These are phyloP conservation scores for Geotrichum candidum DNA, from an alignment of 1,139 yeast species.

Conservation along the genomic window DNA sequence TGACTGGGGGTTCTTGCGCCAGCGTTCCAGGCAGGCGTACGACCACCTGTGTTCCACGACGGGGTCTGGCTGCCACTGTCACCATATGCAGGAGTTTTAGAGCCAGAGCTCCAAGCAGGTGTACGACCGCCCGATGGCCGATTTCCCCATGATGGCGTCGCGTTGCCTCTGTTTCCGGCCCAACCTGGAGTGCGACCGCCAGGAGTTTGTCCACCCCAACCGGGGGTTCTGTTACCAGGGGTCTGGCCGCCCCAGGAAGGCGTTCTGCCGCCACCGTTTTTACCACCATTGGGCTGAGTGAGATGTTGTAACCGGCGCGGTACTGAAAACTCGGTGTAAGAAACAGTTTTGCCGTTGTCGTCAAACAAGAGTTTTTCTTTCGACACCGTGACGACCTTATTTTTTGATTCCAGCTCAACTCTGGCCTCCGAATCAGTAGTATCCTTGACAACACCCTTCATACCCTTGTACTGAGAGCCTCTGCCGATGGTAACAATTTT, in stretches of 20 bases:
- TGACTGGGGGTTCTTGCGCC: slow-evolving; percentile 40
- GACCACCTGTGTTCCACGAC: slow-evolving; percentile 41
- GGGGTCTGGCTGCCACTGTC: slow-evolving; percentile 40
- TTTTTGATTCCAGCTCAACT: slow-evolving; percentile 87
- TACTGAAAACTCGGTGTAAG: slow-evolving; percentile 75
- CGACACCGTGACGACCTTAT: slow-evolving; percentile 78
- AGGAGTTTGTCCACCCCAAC: slow-evolving; percentile 39
- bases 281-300: slow-evolving; percentile 19
- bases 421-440: slow-evolving; percentile 89
- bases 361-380: slow-evolving; percentile 71
- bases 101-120: slow-evolving; percentile 42
- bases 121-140: slow-evolving; percentile 37
- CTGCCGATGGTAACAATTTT: slow-evolving; percentile 81
- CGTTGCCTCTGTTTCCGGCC: slow-evolving; percentile 35
- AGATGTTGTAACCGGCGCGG: slow-evolving; percentile 35
- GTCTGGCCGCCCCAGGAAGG: slow-evolving; percentile 34
- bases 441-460: slow-evolving; percentile 88
- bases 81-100: slow-evolving; percentile 40
- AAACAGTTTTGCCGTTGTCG: slow-evolving; percentile 56
- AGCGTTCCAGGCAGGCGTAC: slow-evolving; percentile 44
- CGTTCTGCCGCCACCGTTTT: slow-evolving; percentile 22
- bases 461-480: slow-evolving; percentile 87
- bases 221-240: slow-evolving; percentile 46
- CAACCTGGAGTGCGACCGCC: slow-evolving; percentile 31
- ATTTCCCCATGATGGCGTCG: slow-evolving; percentile 47